phyloP scores from a whole-genome alignment of 2,329 filamentous ascomycete species.

The Botrytis deweyae region DNA sequence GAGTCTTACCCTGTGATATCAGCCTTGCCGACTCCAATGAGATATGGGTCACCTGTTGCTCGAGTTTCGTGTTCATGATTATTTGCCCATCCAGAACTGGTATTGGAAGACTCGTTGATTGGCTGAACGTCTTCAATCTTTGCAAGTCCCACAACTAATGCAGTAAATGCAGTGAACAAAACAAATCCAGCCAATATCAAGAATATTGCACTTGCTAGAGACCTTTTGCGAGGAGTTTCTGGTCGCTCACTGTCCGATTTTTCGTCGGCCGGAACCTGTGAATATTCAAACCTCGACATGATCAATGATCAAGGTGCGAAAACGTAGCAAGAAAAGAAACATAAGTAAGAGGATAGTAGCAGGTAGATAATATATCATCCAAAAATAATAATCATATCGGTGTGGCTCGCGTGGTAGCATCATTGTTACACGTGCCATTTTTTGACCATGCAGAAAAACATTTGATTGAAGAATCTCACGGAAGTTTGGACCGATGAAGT shows the following conservation, averaged over 20 bases:
- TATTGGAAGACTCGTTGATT: background rate
- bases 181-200: background rate
- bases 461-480: background rate
- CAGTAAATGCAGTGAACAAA: background rate
- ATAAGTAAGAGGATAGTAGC: background rate
- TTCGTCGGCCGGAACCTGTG: conserved; percentile 6
- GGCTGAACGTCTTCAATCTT: background rate
- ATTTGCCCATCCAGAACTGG: conserved; percentile 5
- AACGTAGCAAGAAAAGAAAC: background rate
- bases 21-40: conserved; percentile 67
- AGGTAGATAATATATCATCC: background rate
- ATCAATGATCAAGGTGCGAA: background rate
- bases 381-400: background rate
- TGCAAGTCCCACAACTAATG: conserved; percentile 4
- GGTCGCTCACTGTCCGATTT: conserved; percentile 5
- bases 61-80: conserved; percentile 23
- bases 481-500: conserved; percentile 8
- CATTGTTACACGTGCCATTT: conserved; percentile 9
- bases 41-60: conserved; percentile 46
- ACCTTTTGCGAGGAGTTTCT: background rate
- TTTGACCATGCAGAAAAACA: conserved; percentile 8
- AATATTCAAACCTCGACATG: conserved; percentile 19
- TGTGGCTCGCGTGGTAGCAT: conserved; percentile 14
- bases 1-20: conserved; percentile 61
- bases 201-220: conserved; percentile 7